Base-by-base conservation (phyloP, 2,329 filamentous ascomycete species). In the Sporothrix schenckii region DNA sequence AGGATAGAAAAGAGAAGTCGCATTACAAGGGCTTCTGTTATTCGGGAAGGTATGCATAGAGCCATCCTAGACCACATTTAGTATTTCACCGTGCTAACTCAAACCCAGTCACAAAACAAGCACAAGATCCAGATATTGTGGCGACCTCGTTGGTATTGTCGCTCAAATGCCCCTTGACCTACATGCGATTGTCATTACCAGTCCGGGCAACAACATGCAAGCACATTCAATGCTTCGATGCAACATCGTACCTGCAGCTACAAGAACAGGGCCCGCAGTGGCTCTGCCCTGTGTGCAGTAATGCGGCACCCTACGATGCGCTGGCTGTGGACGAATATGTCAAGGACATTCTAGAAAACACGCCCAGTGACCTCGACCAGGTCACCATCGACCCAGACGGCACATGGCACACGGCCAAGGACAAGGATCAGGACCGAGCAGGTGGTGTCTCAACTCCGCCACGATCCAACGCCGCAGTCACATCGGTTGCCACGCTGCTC, bases 221-320 rank as follows among this genome's bases (percentile, higher is more conserved):
- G 3, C 95, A 99, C 79, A 92, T 95, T 34, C 93, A 97, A 77
- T 99, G 95, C 78, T 99, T 98, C 75, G 95, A 99, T 79, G 94
- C 92, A 3, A 90, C 88, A 3, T 96, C 93, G 1, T 99, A 97
- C 78, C 85, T 99, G 24, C 92, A 97, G 76, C 82, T 99, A 39
- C 94, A 98, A 78, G 93, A 98, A 78, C 95, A 99, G 82, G 94
- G 93, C 0, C 95, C 95, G 0, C 96, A 95, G 21, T 99, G 95
- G 95, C 85, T 89, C n/a, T 99, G 95, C 76, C 95, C 95, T 0
- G 90, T 97, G 27, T 99, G 95, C 82, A 94, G 91, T 80, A 96
- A 94, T 77, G 81, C 87, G 0, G 90, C 93, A 1, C 88, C 89
- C 0, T 99, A 92, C 79, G 91, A 94, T 66, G 89, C 87, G 63